phyloP scores from a whole-genome alignment of 176 grass and related monocot genomes.

The Tillandsia fasciculata region DNA sequence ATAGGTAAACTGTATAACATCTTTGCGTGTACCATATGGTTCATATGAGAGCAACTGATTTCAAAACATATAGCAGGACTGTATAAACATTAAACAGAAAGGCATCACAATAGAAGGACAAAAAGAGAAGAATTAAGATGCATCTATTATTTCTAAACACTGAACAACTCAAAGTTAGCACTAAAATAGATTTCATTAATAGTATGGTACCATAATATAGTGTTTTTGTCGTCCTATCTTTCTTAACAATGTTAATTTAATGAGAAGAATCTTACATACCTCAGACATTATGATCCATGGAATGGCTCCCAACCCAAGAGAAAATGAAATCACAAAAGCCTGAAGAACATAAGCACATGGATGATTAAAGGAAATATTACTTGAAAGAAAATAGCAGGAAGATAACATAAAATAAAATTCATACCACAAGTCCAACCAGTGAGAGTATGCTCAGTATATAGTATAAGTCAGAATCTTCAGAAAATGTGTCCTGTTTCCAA shows the following conservation, averaged over 20 bases:
- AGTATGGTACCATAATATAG: too few species aligned
- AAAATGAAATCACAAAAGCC: slow-evolving; percentile 73
- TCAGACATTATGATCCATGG: slow-evolving; percentile 99
- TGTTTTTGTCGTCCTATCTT: not conserved
- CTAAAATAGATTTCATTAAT: not conserved
- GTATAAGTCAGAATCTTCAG: slow-evolving; percentile 49
- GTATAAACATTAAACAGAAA: too few species aligned
- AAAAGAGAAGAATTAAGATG: not conserved
- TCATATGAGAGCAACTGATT: too few species aligned
- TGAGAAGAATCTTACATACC: slow-evolving; percentile 22
- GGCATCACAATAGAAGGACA: not conserved
- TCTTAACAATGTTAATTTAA: not conserved
- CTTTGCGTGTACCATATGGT: too few species aligned
- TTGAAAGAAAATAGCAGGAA: not conserved
- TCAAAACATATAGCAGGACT: too few species aligned
- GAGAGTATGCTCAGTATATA: slow-evolving; percentile 61
- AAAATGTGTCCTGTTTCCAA: slow-evolving; percentile 41
- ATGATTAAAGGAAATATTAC: slow-evolving; percentile 2
- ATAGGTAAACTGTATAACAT: too few species aligned
- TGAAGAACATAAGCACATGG: slow-evolving; percentile 18
- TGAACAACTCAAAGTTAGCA: not conserved
- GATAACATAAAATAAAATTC: slow-evolving; percentile 5
- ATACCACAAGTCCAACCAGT: slow-evolving; percentile 74
- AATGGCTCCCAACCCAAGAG: slow-evolving; percentile 86
- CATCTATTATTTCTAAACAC: not conserved